Base-by-base conservation (phyloP, 768 basidiomycete species). In the Pleurotus eryngii region DNA sequence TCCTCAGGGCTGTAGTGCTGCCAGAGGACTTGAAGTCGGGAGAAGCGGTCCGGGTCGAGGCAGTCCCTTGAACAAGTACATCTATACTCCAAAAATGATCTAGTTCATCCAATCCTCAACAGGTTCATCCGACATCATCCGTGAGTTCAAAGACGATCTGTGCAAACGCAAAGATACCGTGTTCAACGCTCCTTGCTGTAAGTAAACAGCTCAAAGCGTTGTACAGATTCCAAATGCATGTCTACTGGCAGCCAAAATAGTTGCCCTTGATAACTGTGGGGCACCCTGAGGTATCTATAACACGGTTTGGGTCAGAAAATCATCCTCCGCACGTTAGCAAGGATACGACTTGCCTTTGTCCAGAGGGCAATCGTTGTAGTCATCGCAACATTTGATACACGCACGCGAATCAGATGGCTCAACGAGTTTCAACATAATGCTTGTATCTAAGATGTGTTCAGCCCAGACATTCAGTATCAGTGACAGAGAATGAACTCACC, bases 381-480 rank as follows among this genome's bases (percentile, higher is more conserved):
- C 68, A 57, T 73, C 68, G 57, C 71, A 73, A 62, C 71, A 73
- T 60, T 67, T 67, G 64, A 73, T 70, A 65, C 71, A 73, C 15
- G 70, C 71, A 3, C 71, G 65, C 9, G 58, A 60, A 20, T 60
- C 67, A 14, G 61, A 58, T 2, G 70, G 71, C 59, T 73, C 71
- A 24, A 73, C 66, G 37, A 73, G 55, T 55, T 55, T 73, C 71
- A 45, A 73, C 68, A 58, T 72, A 73, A 60, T 73, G 70, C 17
- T 71, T 70, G 61, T 72, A 73, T 3, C 66, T 65, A 11, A 35
- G 38, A 14, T 27, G 3, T 30, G 20, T 35, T 35, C 22, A 27
- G 38, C 39, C 18, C 38, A 24, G 27, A 12, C 4, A 5, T n/a
- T n/a, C 6, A 45, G 15, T 17, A 45, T 45, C 42, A 14, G 42